Base-by-base conservation (phyloP, 352 stramenopile genomes). In the Aphanomyces stellatus region DNA sequence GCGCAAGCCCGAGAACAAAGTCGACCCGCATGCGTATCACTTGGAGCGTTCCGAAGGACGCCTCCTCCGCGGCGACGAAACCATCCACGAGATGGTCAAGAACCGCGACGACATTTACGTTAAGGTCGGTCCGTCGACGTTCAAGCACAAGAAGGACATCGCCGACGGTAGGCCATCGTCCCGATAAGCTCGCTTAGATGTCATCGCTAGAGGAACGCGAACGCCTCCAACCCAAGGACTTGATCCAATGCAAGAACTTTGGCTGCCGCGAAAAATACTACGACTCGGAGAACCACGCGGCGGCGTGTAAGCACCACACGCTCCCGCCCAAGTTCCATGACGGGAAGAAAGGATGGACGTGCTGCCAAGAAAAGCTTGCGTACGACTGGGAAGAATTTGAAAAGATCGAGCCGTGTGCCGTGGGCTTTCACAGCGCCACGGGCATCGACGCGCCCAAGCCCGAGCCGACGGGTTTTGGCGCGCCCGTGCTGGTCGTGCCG, bases 311-410 rank as follows among this genome's bases (percentile, higher is more conserved):
- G 55, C 81, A 95, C 62, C 88, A 96, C 75, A 75, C 70, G 27
- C 71, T 85, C 65, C 87, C 88, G 35, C 88, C 88, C 51, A 79
- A 88, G 15, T 96, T 96, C 74, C 88, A 96, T 71, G 88, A 96
- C 69, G 88, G 84, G 59, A 95, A 95, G 75, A 96, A 96, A 64
- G 85, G 88, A 72, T 96, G 88, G 88, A 80, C 85, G 48, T 96
- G 88, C 76, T 96, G 88, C 76, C 86, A 84, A 64, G 81, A 75
- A 65, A 91, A 88, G 71, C 93, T 95, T 82, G 85, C 97, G 15
- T 98, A 97, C 76, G 91, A 98, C 79, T 98, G 92, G 90, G 92
- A 98, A 72, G 87, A 96, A 73, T 98, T 98, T 73, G 84, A 97
- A 72, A 89, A 89, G 71, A 93, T 93, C 65, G 74, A 87, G 67